Evolutionary conservation across 306 rosid species (phyloP).

Genomic region (Dalbergia oliveri): DNA sequence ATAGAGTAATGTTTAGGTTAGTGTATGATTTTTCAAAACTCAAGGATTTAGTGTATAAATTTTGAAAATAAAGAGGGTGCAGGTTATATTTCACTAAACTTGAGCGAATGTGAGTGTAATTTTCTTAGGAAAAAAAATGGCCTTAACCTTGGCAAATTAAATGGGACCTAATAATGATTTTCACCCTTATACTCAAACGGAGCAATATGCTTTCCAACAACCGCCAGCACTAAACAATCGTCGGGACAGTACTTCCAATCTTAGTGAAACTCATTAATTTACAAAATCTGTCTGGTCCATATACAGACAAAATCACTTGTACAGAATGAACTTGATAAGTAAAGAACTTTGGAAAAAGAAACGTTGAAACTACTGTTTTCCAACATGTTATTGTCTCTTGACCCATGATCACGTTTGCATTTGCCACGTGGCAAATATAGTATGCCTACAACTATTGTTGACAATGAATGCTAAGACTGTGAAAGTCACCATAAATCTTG

Average conservation of each 20-base stretch:
- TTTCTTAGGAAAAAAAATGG: neutral
- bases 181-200: neutral
- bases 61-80: too few species aligned
- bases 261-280: constrained; percentile 4
- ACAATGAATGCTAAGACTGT: too few species aligned
- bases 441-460: constrained; percentile 48
- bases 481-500: neutral
- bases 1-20: too few species aligned
- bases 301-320: neutral
- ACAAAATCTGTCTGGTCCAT: constrained; percentile 4
- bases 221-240: neutral
- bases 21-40: too few species aligned
- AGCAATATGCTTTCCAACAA: constrained; percentile 1
- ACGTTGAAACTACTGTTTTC: neutral
- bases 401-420: constrained; percentile 20
- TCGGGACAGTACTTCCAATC: constrained; percentile 27
- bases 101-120: too few species aligned
- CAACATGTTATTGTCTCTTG: neutral
- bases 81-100: too few species aligned
- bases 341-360: neutral
- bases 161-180: neutral
- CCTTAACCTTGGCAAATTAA: neutral
- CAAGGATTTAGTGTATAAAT: too few species aligned
- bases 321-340: neutral
- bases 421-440: constrained; percentile 46